A percentile compares a stretch with the other conserved stretches of the same genome.
Conservation (phyloP, 164 flowering plant genomes). For the Pachysandra terminalis region DNA sequence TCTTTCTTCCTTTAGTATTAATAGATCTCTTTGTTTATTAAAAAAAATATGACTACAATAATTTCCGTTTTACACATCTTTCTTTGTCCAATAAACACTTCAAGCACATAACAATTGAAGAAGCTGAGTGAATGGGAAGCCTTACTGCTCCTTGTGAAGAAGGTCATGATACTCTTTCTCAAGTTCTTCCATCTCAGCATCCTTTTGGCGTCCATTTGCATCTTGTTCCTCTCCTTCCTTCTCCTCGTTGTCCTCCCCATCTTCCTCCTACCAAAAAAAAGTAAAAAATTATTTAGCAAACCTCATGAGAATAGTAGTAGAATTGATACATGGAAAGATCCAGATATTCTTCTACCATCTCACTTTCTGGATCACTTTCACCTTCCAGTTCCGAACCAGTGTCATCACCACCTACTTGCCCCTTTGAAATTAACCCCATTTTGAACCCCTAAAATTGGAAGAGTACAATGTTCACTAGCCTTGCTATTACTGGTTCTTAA, state of each 20-base stretch:
- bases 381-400: constrained; percentile 38
- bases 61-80: no score
- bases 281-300: neutral
- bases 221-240: constrained; percentile 25
- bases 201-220: constrained; percentile 19
- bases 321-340: neutral
- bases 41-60: no score
- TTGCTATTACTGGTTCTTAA: neutral
- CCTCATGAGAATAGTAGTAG: neutral
- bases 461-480: neutral
- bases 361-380: constrained; percentile 19
- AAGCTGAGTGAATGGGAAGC: neutral
- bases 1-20: neutral
- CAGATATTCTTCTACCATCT: constrained; percentile 12
- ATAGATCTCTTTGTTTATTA: neutral
- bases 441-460: neutral
- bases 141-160: constrained; percentile 65
- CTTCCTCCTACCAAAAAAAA: constrained; percentile 18
- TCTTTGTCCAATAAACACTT: neutral
- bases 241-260: constrained; percentile 6
- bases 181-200: constrained; percentile 73
- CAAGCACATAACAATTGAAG: neutral
- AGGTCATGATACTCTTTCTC: constrained; percentile 65
- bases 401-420: constrained; percentile 12
- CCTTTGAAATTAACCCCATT: constrained; percentile 35